Evolutionary conservation across 2,329 filamentous ascomycete species (phyloP).

Genomic region (Aureobasidium mangrovei): DNA sequence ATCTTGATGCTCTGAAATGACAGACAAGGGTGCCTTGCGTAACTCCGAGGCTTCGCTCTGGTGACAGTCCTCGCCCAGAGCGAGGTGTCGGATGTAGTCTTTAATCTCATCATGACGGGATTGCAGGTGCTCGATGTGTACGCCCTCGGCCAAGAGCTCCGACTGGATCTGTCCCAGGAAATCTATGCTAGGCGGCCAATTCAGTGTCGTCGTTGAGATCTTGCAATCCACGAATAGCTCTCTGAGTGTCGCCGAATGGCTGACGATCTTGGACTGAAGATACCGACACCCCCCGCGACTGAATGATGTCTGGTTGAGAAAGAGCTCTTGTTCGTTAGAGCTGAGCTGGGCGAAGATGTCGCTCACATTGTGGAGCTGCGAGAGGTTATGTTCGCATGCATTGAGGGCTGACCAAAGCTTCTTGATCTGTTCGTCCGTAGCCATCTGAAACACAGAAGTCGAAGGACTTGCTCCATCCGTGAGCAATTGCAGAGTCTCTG

Average conservation of each 20-base stretch:
- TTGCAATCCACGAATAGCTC: neutral
- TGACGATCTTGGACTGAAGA: neutral
- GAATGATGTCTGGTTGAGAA: neutral
- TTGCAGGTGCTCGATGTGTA: slow-evolving; percentile 1
- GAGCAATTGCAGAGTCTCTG: neutral
- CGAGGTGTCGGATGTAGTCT: neutral
- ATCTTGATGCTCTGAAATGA: neutral
- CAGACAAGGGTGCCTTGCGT: neutral
- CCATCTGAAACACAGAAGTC: neutral
- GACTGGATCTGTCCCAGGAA: neutral
- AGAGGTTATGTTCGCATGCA: neutral
- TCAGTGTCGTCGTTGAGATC: neutral
- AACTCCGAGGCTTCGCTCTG: neutral
- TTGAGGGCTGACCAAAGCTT: slow-evolving; percentile 5
- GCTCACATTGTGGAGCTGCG: neutral
- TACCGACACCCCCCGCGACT: neutral
- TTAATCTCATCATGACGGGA: neutral
- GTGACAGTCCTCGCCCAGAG: neutral
- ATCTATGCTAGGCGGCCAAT: neutral
- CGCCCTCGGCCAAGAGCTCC: slow-evolving; percentile 3
- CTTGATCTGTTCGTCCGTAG: neutral
- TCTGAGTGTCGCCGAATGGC: neutral
- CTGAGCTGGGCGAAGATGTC: neutral
- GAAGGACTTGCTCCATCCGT: neutral
- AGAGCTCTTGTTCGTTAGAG: neutral